Conservation (phyloP, 163 green algal genomes). For the Scenedesmus sp. region DNA sequence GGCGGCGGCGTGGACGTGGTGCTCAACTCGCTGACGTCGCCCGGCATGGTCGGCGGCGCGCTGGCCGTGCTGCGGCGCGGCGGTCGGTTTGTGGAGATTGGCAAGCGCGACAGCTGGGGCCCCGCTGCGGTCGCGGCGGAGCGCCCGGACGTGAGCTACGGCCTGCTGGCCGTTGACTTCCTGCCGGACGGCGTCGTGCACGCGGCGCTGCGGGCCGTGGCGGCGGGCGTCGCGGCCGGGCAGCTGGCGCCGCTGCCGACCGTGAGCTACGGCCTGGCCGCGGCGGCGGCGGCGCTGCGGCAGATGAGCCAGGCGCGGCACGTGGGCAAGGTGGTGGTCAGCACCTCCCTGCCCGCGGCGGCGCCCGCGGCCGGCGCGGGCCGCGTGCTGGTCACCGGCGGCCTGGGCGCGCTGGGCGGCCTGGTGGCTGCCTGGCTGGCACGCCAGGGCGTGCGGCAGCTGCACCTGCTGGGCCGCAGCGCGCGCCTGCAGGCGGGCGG, state of each 20-base stretch:
- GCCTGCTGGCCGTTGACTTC: constrained; percentile 76
- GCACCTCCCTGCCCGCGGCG: neutral
- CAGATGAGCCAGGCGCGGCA: constrained; percentile 80
- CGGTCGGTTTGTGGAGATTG: constrained; percentile 76
- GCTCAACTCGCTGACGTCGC: constrained; percentile 88
- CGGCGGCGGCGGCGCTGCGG: constrained; percentile 63
- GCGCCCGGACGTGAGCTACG: constrained; percentile 63
- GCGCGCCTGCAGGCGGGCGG: neutral
- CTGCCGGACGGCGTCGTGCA: constrained; percentile 71
- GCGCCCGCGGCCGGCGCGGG: constrained; percentile 1
- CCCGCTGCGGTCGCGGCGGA: constrained; percentile 51
- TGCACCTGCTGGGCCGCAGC: constrained; percentile 33
- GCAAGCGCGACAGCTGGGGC: constrained; percentile 74
- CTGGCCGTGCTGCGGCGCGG: constrained; percentile 62
- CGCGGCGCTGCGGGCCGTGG: constrained; percentile 61
- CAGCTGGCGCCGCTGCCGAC: constrained; percentile 47
- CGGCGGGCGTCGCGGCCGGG: constrained; percentile 57
- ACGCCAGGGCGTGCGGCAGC: neutral
- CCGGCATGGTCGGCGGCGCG: constrained; percentile 76
- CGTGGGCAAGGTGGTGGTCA: constrained; percentile 73
- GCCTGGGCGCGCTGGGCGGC: constrained; percentile 65
- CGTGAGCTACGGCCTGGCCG: constrained; percentile 32
- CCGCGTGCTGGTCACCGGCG: constrained; percentile 68
- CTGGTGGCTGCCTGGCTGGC: constrained; percentile 64
- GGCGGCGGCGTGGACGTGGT: constrained; percentile 60